Conservation (phyloP, 2,329 filamentous ascomycete species). For the Phyllosticta citribraziliensis region DNA sequence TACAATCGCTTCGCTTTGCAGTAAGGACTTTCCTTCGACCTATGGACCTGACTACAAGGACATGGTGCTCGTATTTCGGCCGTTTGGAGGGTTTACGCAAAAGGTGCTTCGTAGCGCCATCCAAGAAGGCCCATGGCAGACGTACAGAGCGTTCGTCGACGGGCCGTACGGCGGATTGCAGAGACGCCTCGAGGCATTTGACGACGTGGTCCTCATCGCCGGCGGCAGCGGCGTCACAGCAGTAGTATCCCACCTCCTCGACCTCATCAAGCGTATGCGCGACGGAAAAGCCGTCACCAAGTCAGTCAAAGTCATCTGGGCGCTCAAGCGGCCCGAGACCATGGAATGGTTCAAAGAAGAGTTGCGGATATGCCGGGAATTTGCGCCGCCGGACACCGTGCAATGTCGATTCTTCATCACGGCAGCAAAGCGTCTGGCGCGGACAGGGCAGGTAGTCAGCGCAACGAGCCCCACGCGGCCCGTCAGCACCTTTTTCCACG, state of each 20-base stretch:
- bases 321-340: conserved; percentile 78
- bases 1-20: conserved; percentile 86
- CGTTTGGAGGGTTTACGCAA: conserved; percentile 82
- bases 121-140: conserved; percentile 80
- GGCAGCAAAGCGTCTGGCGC: conserved; percentile 50
- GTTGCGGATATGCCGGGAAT: conserved; percentile 80
- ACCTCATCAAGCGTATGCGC: conserved; percentile 93
- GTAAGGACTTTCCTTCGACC: conserved; percentile 83
- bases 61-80: conserved; percentile 83
- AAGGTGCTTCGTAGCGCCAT: conserved; percentile 75
- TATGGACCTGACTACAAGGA: conserved; percentile 84
- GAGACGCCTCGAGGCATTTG: conserved; percentile 79
- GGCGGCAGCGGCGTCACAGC: conserved; percentile 93
- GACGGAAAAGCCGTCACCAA: conserved; percentile 90
- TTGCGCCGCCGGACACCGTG: conserved; percentile 76
- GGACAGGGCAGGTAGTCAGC: conserved; percentile 42
- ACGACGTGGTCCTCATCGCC: conserved; percentile 85
- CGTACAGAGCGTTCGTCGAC: conserved; percentile 84
- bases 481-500: conserved; percentile 67
- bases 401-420: conserved; percentile 95
- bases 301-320: conserved; percentile 88
- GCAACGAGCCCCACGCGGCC: conserved; percentile 45
- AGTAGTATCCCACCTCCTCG: conserved; percentile 79
- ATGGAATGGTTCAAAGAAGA: conserved; percentile 99
- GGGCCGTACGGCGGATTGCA: conserved; percentile 94